These are phyloP conservation scores for Boletellus dicymbophilus DNA, from an alignment of 1,284 basidiomycete genomes.

Conservation along the genomic window DNA sequence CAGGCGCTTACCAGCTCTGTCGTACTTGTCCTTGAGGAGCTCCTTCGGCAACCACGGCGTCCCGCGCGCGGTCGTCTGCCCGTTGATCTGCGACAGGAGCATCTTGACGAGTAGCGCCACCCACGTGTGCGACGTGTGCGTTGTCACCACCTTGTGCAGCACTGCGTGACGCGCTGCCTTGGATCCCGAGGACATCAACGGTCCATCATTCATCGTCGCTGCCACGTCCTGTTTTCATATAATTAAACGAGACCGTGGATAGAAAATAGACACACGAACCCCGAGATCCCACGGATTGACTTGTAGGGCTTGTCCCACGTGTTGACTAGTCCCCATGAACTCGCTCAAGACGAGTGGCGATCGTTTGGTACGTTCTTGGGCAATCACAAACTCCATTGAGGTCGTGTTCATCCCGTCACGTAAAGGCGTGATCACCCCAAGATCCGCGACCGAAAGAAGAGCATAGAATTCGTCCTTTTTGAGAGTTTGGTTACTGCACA, in stretches of 20 bases:
- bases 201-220: conserved; percentile 89
- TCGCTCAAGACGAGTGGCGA: conserved; percentile 92
- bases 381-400: conserved; percentile 97
- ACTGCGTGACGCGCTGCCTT: conserved; percentile 77
- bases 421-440: conserved; percentile 94
- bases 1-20: conserved; percentile 77
- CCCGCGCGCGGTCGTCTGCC: conserved; percentile 81
- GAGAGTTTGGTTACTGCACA: conserved; percentile 87
- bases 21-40: conserved; percentile 67
- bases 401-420: conserved; percentile 99
- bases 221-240: conserved; percentile 72
- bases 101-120: conserved; percentile 89
- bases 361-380: conserved; percentile 82
- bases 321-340: conserved; percentile 95
- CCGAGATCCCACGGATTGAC: conserved; percentile 91
- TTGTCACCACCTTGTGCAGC: conserved; percentile 86
- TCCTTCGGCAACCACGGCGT: conserved; percentile 84
- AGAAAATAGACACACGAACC: conserved; percentile 36
- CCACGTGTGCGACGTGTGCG: conserved; percentile 97
- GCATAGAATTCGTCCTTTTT: conserved; percentile 99
- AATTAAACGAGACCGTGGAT: not conserved
- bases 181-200: conserved; percentile 81
- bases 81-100: conserved; percentile 81
- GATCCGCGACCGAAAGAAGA: conserved; percentile 91
- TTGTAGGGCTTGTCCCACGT: conserved; percentile 82